Base-by-base conservation (phyloP, 371 early-diverging fungal genomes). In the Lichtheimia ramosa region DNA sequence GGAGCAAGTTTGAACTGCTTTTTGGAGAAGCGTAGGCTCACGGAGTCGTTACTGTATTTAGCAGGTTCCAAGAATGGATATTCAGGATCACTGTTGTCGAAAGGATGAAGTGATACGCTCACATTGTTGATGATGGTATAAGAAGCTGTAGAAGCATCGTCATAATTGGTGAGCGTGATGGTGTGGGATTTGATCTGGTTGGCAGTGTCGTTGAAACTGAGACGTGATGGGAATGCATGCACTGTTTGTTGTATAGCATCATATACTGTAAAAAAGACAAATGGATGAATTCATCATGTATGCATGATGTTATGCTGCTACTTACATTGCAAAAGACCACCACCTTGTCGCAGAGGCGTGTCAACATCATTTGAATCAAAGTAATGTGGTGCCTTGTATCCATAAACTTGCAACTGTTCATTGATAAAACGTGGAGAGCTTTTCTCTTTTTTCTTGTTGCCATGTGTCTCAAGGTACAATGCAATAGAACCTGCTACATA, bases 201-300 rank as follows among this genome's bases (percentile, higher is more conserved):
- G 1, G 62, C 70, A 16, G 89, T 84, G 62, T 89, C 89, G 55
- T 93, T 90, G 54, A 94, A 80, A 43, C 89, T 85, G 21, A 90
- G 59, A 39, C 67, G 68, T 2, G 83, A 76, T 14, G 95, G 95
- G 1, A 75, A 65, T 16, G 91, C 73, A 20, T 76, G 63, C 12
- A 81, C 70, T 16, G 73, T 58, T 43, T 85, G 63, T 20, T 42
- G 55, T 58, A 92, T 73, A 15, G 93, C 79, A 60, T 79, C 66
- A 61, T 74, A 69, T 43, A 84, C 69, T 65, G n/a, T 46, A 23
- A 34, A 21, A 1, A 40, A 18, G 15, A 15, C 25, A 5, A 25
- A 25, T 25, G 25, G 5, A 16, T 51, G n/a, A 24, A 3, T 27
- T 43, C 25, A 18, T 18, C 15, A n/a, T 12, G 41, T 28, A n/a